Evolutionary conservation across 148 eudicot genomes (phyloP).

Genomic region (Chenopodium suecicum): DNA sequence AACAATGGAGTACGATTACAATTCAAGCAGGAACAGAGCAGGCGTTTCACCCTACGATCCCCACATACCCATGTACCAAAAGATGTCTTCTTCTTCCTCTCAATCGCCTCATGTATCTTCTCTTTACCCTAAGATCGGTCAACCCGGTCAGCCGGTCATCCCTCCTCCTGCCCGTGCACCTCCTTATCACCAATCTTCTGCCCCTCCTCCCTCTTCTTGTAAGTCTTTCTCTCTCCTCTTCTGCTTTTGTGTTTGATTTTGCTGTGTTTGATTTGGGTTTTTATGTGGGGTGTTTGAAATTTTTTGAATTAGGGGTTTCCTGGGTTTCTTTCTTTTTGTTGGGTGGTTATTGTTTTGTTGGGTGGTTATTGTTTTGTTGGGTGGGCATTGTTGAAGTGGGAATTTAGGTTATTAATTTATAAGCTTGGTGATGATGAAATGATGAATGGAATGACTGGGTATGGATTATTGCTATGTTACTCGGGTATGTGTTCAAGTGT

Average conservation of each 20-base stretch:
- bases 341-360: no score
- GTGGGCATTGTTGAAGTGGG: no score
- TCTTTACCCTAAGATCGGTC: conserved; percentile 43
- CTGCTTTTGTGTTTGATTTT: background rate
- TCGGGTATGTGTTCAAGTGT: background rate
- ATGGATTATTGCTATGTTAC: no score
- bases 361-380: no score
- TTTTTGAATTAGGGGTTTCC: no score
- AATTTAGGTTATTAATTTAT: no score
- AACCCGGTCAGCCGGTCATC: conserved; percentile 32
- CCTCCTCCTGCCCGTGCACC: conserved; percentile 38
- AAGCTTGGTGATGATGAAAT: no score
- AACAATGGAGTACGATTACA: conserved; percentile 33
- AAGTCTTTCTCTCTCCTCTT: conserved; percentile 14
- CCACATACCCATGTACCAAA: conserved; percentile 30
- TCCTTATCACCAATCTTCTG: conserved; percentile 32
- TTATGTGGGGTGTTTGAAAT: conserved; percentile 19
- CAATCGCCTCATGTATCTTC: conserved; percentile 20
- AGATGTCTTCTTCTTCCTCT: conserved; percentile 21
- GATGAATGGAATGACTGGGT: no score
- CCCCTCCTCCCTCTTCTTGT: conserved; percentile 38
- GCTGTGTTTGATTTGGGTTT: background rate
- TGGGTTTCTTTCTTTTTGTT: no score
- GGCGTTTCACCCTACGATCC: conserved; percentile 29
- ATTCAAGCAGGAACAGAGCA: conserved; percentile 23